Evolutionary conservation across 164 flowering plant species (phyloP), one percentile per base, ranked within the genome.

Genomic region (Stephania yunnanensis): DNA sequence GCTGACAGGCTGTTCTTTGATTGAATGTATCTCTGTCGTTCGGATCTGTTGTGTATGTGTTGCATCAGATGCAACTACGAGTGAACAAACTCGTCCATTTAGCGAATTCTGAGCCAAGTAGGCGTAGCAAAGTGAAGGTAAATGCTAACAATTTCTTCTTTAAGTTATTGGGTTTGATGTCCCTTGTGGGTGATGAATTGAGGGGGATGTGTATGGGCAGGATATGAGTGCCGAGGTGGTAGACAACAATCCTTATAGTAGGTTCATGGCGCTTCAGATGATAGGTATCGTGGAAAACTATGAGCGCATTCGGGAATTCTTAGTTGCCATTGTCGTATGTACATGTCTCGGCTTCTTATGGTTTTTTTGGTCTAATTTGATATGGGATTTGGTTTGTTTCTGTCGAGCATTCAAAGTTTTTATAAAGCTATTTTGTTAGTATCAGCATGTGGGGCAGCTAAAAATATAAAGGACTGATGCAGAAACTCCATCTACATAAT

Each of bases 201-300:
- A 8, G 36, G n/a, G 31, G 42, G 29, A 46, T 7, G 76, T 52
- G 17, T n/a, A n/a, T 82, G 71, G 22, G 70, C 90, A 95, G 99
- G 95, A 93, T 82, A 89, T 93, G 97, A 95, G 97, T 80, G 90
- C 95, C 4, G 99, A 95, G 83, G 97, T 95, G 77, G 93, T 95
- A 55, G 99, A 95, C 77, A 93, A 96, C 82, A 95, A 95, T 73
- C 99, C 99, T 10, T 95, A 95, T 73, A 93, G 99, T 74, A 88
- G 98, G 85, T 95, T 95, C 45, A 95, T 95, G 99, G 99, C 99
- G 12, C 91, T 95, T 74, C 98, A 95, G 77, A 88, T 97, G 83
- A 93, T 95, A 97, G 99, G 99, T 11, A 93, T 95, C 70, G 99
- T 95, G 83, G 83, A 89, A 74, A 92, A 93, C 82, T 93, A 93